Evolutionary conservation across 495 filamentous ascomycete genomes (phyloP), one percentile per base, ranked within the genome.

Genomic region (Aspergillus nanangensis): DNA sequence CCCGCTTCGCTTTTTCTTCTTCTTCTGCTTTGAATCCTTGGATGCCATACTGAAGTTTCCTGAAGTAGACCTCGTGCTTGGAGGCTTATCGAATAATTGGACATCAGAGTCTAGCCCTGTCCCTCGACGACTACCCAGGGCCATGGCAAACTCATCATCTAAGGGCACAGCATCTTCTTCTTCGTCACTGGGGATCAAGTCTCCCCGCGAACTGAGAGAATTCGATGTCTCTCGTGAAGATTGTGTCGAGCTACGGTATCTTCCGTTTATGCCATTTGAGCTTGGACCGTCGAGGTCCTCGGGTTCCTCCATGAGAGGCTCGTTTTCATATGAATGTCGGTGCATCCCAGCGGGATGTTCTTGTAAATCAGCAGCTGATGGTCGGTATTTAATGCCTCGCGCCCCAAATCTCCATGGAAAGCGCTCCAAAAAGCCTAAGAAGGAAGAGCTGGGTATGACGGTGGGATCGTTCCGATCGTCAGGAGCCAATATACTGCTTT

Each of bases 171-270:
- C 93, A 73, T 98, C 88, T 60, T 90, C 83, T 45, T 86, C 88
- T 48, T 96, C 93, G 49, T 95, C 91, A 53, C 92, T 96, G 1
- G 88, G 90, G 51, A 96, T 91, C 17, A 99, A 70, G 64, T 99
- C 93, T 0, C 90, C 90, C 40, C 94, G 77, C n/a, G 91, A 96
- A 56, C 93, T 85, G 34, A 90, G 79, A 3, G 90, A 96, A 49
- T 90, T 93, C n/a, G 78, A 80, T 0, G 90, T 96, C 23, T 83
- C 82, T 4, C 83, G 84, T 7, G 88, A 95, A n/a, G 78, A 82
- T 11, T 79, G 78, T 2, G 93, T 97, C 5, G 74, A 83, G 61
- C 91, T 96, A 39, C 94, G 76, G 52, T 81, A 75, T 63, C 86
- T 73, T 47, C 66, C 71, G 59, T 81, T 77, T 8, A 51, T 56